Evolutionary conservation across 495 filamentous ascomycete species (phyloP).

Genomic region (Penicillium canescens): DNA sequence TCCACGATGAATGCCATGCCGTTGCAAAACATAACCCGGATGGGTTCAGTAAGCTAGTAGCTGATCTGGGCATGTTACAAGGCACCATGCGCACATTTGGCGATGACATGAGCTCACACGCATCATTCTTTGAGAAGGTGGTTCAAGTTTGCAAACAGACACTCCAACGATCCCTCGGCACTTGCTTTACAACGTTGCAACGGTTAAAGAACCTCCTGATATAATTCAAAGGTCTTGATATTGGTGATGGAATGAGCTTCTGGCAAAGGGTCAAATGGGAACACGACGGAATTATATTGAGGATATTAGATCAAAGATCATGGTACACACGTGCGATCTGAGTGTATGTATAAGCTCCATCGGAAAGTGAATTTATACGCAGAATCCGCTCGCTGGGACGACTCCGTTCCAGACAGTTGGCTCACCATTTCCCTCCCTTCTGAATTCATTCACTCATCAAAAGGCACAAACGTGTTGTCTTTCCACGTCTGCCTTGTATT

Average conservation of each 20-base stretch:
- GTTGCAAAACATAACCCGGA: slow-evolving; percentile 36
- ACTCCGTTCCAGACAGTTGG: slow-evolving; percentile 36
- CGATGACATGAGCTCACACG: slow-evolving; percentile 31
- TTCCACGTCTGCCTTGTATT: slow-evolving; percentile 22
- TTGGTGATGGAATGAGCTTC: slow-evolving; percentile 29
- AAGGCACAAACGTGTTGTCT: slow-evolving; percentile 27
- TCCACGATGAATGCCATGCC: slow-evolving; percentile 35
- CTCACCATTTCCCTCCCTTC: slow-evolving; percentile 27
- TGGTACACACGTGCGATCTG: slow-evolving; percentile 36
- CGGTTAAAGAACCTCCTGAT: slow-evolving; percentile 28
- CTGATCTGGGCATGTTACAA: slow-evolving; percentile 35
- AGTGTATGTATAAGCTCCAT: slow-evolving; percentile 39
- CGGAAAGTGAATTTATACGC: slow-evolving; percentile 29
- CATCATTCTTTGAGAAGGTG: slow-evolving; percentile 27
- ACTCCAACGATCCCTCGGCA: slow-evolving; percentile 30
- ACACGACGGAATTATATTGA: slow-evolving; percentile 34
- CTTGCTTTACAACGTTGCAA: slow-evolving; percentile 28
- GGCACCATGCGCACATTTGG: slow-evolving; percentile 27
- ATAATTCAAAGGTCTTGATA: slow-evolving; percentile 27
- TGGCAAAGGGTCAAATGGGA: slow-evolving; percentile 40
- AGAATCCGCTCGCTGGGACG: slow-evolving; percentile 36
- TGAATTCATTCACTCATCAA: slow-evolving; percentile 10
- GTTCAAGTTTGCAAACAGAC: slow-evolving; percentile 24
- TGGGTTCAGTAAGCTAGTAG: slow-evolving; percentile 36
- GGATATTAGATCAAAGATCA: slow-evolving; percentile 36